These are phyloP conservation scores for Trichoderma harzianum DNA, from an alignment of 2,329 filamentous ascomycete species.

Conservation along the genomic window DNA sequence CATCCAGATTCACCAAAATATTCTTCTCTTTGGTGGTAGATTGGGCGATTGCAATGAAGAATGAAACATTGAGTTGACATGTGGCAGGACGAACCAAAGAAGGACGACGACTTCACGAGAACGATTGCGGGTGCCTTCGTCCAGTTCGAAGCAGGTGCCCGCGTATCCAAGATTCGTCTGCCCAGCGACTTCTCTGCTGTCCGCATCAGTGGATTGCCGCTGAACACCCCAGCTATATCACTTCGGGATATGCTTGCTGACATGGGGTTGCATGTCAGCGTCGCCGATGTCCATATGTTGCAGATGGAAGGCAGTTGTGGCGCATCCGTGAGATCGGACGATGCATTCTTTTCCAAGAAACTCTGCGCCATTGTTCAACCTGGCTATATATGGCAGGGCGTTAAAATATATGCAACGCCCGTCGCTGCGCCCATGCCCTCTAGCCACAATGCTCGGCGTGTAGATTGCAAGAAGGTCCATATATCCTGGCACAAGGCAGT, in stretches of 20 bases:
- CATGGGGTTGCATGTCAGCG: background rate
- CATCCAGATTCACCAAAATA: background rate
- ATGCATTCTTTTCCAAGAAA: conserved; percentile 9
- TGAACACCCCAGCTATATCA: conserved; percentile 15
- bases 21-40: background rate
- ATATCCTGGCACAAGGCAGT: conserved; percentile 37
- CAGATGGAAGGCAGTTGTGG: background rate
- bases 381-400: background rate
- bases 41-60: background rate
- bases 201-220: conserved; percentile 31
- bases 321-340: background rate
- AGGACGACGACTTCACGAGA: background rate
- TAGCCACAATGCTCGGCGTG: conserved; percentile 24
- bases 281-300: background rate
- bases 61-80: background rate
- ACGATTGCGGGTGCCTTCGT: conserved; percentile 27
- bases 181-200: conserved; percentile 37
- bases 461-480: conserved; percentile 35
- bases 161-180: conserved; percentile 28
- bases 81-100: background rate
- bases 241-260: background rate
- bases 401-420: background rate
- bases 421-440: conserved; percentile 25
- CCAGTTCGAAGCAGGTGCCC: conserved; percentile 33
- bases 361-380: background rate